Percentiles rank a stretch among this genome's conserved stretches.
These are phyloP conservation scores for Ogataea pilisensis DNA, from an alignment of 805 yeast genomes.

Conservation along the genomic window DNA sequence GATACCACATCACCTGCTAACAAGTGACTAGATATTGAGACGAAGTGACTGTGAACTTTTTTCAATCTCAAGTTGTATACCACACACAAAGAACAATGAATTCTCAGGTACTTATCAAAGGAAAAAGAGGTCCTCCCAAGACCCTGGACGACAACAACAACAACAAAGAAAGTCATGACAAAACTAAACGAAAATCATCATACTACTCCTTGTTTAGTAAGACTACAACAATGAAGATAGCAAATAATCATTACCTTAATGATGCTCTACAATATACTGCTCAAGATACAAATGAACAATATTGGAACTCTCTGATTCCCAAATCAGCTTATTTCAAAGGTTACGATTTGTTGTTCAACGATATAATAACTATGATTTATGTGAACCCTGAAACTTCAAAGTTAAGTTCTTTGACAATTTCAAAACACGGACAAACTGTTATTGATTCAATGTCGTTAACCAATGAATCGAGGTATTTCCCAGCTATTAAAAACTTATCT, in stretches of 20 bases:
- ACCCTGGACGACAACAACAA: background rate
- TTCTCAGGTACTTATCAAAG: background rate
- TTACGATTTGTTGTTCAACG: constrained; percentile 43
- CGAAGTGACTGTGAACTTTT: no score
- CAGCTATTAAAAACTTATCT: constrained; percentile 69
- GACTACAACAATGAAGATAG: constrained; percentile 18
- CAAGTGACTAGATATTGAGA: no score
- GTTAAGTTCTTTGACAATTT: constrained; percentile 51
- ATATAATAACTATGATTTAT: constrained; percentile 47
- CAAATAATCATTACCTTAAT: constrained; percentile 16
- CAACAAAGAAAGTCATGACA: background rate
- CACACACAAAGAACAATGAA: background rate
- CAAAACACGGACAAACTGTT: constrained; percentile 63
- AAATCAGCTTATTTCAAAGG: constrained; percentile 52
- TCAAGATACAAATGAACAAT: constrained; percentile 20
- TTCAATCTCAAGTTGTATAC: no score
- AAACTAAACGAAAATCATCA: constrained; percentile 11
- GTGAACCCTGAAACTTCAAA: constrained; percentile 42
- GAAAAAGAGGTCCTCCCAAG: background rate
- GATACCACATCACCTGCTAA: no score
- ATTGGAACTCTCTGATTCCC: constrained; percentile 42
- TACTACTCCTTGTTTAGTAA: constrained; percentile 17
- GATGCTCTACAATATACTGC: constrained; percentile 9
- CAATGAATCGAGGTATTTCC: constrained; percentile 63
- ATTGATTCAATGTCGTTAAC: constrained; percentile 56